Evolutionary conservation across 2,329 filamentous ascomycete genomes (phyloP).

Genomic region (Fusarium sp.): DNA sequence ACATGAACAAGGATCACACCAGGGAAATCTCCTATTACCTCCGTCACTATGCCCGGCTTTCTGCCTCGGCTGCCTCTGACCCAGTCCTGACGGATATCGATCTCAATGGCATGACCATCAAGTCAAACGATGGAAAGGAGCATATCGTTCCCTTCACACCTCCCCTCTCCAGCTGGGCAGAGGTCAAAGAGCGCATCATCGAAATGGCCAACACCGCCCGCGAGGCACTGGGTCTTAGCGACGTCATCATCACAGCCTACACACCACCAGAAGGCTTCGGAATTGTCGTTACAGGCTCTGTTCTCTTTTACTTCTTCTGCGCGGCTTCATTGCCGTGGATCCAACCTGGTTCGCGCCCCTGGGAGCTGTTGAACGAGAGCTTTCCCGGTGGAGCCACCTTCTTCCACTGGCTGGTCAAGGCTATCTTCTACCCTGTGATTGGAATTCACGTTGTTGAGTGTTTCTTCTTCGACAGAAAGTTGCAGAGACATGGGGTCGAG

Average conservation of each 20-base stretch:
- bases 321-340: slow-evolving; percentile 63
- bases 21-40: slow-evolving; percentile 81
- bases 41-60: slow-evolving; percentile 73
- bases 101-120: slow-evolving; percentile 71
- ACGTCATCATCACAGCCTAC: slow-evolving; percentile 57
- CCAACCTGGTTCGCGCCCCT: slow-evolving; percentile 61
- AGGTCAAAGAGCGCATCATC: slow-evolving; percentile 77
- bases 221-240: slow-evolving; percentile 67
- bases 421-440: slow-evolving; percentile 69
- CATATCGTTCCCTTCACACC: slow-evolving; percentile 74
- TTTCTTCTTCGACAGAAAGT: slow-evolving; percentile 61
- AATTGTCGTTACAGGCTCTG: slow-evolving; percentile 63
- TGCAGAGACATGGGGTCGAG: slow-evolving; percentile 61
- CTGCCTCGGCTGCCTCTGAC: slow-evolving; percentile 63
- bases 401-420: slow-evolving; percentile 68
- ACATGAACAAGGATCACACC: slow-evolving; percentile 89
- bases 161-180: slow-evolving; percentile 73
- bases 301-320: slow-evolving; percentile 64
- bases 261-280: slow-evolving; percentile 58
- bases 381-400: slow-evolving; percentile 69
- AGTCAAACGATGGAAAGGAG: slow-evolving; percentile 57
- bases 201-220: slow-evolving; percentile 73
- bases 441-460: slow-evolving; percentile 74
- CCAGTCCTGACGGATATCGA: slow-evolving; percentile 74
- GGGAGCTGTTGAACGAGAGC: slow-evolving; percentile 60